phyloP scores from a whole-genome alignment of 345 rosid genomes.

The Eutrema japonicum region DNA sequence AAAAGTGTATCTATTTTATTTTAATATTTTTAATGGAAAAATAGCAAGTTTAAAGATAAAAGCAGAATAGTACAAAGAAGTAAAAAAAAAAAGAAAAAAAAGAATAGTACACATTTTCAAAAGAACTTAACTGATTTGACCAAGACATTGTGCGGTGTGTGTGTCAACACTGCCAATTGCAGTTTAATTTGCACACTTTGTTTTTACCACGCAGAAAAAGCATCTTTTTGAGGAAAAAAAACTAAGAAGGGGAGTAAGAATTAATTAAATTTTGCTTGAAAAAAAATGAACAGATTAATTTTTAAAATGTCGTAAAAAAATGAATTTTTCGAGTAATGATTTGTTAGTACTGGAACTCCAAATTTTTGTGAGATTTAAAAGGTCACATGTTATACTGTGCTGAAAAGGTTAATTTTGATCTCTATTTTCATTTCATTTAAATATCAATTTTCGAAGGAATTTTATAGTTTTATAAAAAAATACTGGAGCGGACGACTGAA shows the following conservation, averaged over 20 bases:
- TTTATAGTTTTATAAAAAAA: neutral
- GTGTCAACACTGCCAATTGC: slow-evolving; percentile 33
- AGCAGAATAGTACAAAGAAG: slow-evolving; percentile 19
- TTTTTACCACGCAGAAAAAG: slow-evolving; percentile 29
- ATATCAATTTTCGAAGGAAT: neutral
- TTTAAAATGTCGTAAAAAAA: neutral
- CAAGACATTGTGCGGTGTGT: slow-evolving; percentile 30
- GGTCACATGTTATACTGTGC: neutral
- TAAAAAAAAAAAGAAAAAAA: neutral
- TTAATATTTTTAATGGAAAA: neutral
- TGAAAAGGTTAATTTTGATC: neutral
- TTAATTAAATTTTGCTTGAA: neutral
- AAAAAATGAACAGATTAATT: neutral
- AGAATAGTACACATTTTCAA: slow-evolving; percentile 25
- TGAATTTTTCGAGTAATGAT: neutral
- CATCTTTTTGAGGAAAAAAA: neutral
- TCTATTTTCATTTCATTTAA: neutral
- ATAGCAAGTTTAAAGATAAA: slow-evolving; percentile 7
- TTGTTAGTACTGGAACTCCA: neutral
- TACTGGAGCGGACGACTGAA: slow-evolving; percentile 10
- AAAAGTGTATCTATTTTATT: neutral
- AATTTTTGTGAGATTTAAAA: neutral
- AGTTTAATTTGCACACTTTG: slow-evolving; percentile 2
- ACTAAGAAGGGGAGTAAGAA: neutral
- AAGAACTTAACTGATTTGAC: slow-evolving; percentile 44